Evolutionary conservation across 345 rosid species (phyloP), one percentile per base, ranked within the genome.

Genomic region (Citrus glauca): DNA sequence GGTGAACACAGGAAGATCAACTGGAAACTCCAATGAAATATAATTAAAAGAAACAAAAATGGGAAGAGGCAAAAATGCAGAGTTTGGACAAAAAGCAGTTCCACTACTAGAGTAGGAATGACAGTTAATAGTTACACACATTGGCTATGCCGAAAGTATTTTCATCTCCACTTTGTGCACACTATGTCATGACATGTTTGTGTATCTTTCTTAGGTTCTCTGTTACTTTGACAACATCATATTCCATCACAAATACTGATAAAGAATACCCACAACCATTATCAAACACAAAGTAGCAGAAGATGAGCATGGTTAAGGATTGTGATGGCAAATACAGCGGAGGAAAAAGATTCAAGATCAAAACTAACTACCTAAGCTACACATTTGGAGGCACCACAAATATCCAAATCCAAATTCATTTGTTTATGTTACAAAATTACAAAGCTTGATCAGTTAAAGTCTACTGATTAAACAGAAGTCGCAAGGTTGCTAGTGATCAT

Each of bases 401-500:
- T 61, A 28, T 40, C 11, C 37, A 61, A 61, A 73, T 25, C 56
- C 40, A 59, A 24, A 37, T 73, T 14, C 42, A 61, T 37, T 72
- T 57, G 66, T 57, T 59, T 33, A n/a, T 35, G 66, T 7, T 35
- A 72, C 30, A 56, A 57, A 72, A 35, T 9, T 53, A 37, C 66
- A 20, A 53, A 37, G 55, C 37, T 60, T 22, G 24, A 60, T 74
- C 37, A 42, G 42, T 19, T 37, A 45, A 33, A 10, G 7, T 63
- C 56, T 4, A 17, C 22, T 4, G 61, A 28, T 28, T 62, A 60
- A 48, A 64, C 28, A 20, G 60, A 48, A 37, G 25, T 37, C 37
- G 28, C 56, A 73, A 19, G 48, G 30, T 65, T 57, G 66, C 66
- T 57, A 24, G 24, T 61, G 77, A 60, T 73, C 53, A 73, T 38